Evolutionary conservation across 192 early-diverging fungal species (phyloP), one percentile per base, ranked within the genome.

Genomic region (Funneliformis geosporum): DNA sequence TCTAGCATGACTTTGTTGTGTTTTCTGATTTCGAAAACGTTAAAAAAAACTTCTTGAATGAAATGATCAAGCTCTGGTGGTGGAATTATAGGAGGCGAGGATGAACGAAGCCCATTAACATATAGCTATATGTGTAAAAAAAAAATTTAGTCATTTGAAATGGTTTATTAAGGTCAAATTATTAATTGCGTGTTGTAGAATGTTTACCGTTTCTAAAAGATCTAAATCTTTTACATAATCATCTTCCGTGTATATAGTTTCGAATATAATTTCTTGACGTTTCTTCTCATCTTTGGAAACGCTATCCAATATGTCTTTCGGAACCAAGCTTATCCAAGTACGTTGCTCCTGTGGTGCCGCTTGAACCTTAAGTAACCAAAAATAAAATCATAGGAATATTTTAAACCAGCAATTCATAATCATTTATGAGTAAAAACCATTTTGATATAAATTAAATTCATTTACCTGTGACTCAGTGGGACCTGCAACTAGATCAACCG

Each of bases 201-300:
- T 38, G 42, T 21, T 50, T 76, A 97, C 93, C 75, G 94, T 91
- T 3, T 95, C 89, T 9, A 96, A 87, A 47, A 93, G 88, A 50
- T 93, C 88, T 42, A 99, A 88, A 88, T 99, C 97, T 25, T 89
- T 87, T 23, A 95, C 90, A 80, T 97, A 99, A 81, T 97, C 96
- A 21, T 89, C 88, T 86, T 99, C 98, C 2, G 97, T 97, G 71
- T 91, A 88, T 33, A 96, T 88, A 7, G 97, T 92, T 81, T 99
- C 98, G 81, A 92, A 95, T 70, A 99, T 97, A 21, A 97, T 92
- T 85, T 99, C 98, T 78, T 99, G 98, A 61, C 98, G 87, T 75
- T 93, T 91, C 9, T 92, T 88, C 70, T 96, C 96, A 46, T 90
- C 80, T 69, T 90, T 86, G 27, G 89, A 89, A 9, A 96, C 85